These are phyloP conservation scores for Helicocarpus griseus DNA, from an alignment of 2,329 filamentous ascomycete genomes.

Conservation along the genomic window DNA sequence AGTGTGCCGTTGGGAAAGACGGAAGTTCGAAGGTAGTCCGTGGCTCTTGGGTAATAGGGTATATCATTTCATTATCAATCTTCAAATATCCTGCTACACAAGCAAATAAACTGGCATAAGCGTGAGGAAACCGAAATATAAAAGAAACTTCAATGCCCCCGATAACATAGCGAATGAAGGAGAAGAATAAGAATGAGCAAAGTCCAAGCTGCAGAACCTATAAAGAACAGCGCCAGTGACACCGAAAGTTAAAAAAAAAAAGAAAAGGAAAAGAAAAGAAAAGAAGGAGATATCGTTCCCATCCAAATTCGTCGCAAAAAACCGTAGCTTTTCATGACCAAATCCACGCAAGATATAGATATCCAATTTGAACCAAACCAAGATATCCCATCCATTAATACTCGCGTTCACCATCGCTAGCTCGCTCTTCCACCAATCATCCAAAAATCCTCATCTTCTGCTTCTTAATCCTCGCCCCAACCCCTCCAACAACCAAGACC, in stretches of 20 bases:
- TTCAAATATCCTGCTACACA: too few species aligned
- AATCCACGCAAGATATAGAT: not conserved
- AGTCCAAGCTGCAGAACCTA: too few species aligned
- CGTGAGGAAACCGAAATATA: too few species aligned
- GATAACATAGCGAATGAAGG: not conserved
- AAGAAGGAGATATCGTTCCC: not conserved
- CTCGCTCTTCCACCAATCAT: too few species aligned
- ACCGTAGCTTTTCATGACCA: not conserved
- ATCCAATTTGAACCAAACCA: not conserved
- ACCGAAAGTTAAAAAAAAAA: not conserved
- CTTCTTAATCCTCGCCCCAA: slow-evolving; percentile 70
- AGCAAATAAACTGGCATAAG: too few species aligned
- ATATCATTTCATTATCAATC: too few species aligned
- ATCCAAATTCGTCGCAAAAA: not conserved
- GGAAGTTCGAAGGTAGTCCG: too few species aligned
- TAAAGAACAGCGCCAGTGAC: not conserved
- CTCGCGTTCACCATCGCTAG: not conserved
- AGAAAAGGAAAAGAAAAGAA: not conserved
- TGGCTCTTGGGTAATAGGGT: too few species aligned
- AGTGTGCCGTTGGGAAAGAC: too few species aligned
- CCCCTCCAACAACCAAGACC: slow-evolving; percentile 58
- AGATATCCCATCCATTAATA: not conserved
- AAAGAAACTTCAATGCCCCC: too few species aligned
- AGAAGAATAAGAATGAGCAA: not conserved
- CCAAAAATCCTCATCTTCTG: slow-evolving; percentile 61